These are phyloP conservation scores for Lolium rigidum DNA, from an alignment of 176 grass and related monocot genomes.

Conservation along the genomic window DNA sequence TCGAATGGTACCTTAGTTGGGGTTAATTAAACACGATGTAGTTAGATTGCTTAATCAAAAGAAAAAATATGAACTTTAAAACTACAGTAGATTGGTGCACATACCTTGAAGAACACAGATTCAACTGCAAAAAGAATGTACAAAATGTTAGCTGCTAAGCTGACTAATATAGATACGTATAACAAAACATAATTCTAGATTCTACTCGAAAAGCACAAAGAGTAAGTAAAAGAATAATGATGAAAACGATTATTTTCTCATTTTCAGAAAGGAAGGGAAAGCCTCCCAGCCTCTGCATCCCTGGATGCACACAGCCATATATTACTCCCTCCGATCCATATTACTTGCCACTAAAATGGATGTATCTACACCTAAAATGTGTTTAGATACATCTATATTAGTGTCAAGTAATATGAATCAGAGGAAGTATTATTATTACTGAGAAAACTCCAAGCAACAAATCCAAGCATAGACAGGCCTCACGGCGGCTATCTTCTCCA, in stretches of 20 bases:
- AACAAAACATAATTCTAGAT: constrained; percentile 15
- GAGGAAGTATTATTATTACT: neutral
- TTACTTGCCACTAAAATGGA: no score
- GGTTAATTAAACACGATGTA: constrained; percentile 26
- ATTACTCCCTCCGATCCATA: neutral
- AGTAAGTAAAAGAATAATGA: constrained; percentile 2
- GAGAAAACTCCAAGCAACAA: neutral
- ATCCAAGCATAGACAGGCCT: neutral
- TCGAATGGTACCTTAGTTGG: constrained; percentile 87
- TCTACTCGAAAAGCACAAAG: constrained; percentile 28
- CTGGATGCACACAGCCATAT: neutral
- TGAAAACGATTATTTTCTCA: neutral
- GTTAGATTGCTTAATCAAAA: constrained; percentile 11
- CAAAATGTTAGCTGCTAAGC: constrained; percentile 38
- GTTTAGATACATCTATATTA: no score
- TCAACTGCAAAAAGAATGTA: constrained; percentile 68
- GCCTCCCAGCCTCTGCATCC: neutral
- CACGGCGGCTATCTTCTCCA: neutral
- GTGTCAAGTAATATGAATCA: no score
- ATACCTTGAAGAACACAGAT: constrained; percentile 89
- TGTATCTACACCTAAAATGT: no score
- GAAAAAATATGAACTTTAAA: constrained; percentile 30
- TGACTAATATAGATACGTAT: constrained; percentile 23
- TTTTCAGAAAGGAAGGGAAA: neutral
- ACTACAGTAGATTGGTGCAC: constrained; percentile 3